phyloP scores from a whole-genome alignment of 495 filamentous ascomycete genomes.

The Talaromyces stipitatus region DNA sequence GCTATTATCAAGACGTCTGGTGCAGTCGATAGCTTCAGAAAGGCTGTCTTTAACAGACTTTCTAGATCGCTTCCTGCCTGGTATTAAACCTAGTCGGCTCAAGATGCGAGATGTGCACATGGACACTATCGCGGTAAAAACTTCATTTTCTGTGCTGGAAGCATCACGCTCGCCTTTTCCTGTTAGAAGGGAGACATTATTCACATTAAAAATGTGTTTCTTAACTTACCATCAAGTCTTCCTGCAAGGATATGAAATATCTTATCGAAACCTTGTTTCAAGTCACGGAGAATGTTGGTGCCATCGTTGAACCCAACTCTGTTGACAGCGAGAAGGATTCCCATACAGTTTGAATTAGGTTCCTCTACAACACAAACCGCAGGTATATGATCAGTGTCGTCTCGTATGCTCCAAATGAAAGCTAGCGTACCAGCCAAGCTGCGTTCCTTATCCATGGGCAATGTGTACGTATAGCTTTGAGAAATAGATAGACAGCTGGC shows the following conservation, averaged over 20 bases:
- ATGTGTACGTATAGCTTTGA: not conserved
- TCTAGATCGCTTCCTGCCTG: slow-evolving; percentile 13
- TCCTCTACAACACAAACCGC: slow-evolving; percentile 25
- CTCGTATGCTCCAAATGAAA: slow-evolving; percentile 15
- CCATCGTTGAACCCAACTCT: slow-evolving; percentile 13
- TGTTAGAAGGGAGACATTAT: not conserved
- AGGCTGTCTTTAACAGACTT: slow-evolving; percentile 11
- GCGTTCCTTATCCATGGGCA: slow-evolving; percentile 9
- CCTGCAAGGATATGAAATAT: slow-evolving; percentile 17
- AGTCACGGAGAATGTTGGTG: slow-evolving; percentile 8
- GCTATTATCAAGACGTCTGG: slow-evolving; percentile 8
- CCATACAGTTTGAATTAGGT: slow-evolving; percentile 9
- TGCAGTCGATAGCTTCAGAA: slow-evolving; percentile 10
- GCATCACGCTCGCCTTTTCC: not conserved
- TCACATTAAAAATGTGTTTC: slow-evolving; percentile 6
- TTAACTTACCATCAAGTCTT: slow-evolving; percentile 16
- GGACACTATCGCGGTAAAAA: slow-evolving; percentile 15
- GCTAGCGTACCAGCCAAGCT: slow-evolving; percentile 13
- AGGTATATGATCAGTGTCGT: slow-evolving; percentile 15
- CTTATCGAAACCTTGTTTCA: slow-evolving; percentile 15
- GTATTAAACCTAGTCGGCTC: slow-evolving; percentile 18
- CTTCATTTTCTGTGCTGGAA: slow-evolving; percentile 10
- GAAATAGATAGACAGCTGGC: not conserved
- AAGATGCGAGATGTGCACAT: slow-evolving; percentile 19
- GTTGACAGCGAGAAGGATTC: slow-evolving; percentile 18